Evolutionary conservation across 2,329 filamentous ascomycete genomes (phyloP).

Genomic region (Ploettnerulaceae sp.): DNA sequence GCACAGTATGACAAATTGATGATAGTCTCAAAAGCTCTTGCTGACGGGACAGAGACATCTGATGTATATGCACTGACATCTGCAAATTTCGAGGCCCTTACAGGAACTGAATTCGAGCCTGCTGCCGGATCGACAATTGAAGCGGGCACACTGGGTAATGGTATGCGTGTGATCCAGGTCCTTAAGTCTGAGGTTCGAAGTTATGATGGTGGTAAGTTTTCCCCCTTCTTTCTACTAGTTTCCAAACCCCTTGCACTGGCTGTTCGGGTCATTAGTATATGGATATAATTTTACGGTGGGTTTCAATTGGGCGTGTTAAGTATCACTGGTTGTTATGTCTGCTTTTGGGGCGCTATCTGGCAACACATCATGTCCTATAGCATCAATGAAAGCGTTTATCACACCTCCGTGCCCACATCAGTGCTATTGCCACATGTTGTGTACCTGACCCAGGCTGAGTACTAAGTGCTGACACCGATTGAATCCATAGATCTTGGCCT

Average conservation of each 20-base stretch:
- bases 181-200: slow-evolving; percentile 81
- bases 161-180: slow-evolving; percentile 80
- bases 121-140: slow-evolving; percentile 84
- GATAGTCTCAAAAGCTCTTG: slow-evolving; percentile 65
- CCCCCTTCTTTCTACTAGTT: slow-evolving; percentile 17
- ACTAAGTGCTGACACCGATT: slow-evolving; percentile 19
- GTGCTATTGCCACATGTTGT: slow-evolving; percentile 20
- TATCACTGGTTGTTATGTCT: slow-evolving; percentile 13
- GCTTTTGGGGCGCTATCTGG: slow-evolving; percentile 34
- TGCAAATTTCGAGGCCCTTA: slow-evolving; percentile 67
- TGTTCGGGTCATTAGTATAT: not conserved
- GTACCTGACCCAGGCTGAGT: slow-evolving; percentile 6
- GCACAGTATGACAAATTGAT: slow-evolving; percentile 72
- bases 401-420: slow-evolving; percentile 29
- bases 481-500: slow-evolving; percentile 66
- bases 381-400: slow-evolving; percentile 38
- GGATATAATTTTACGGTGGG: slow-evolving; percentile 2
- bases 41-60: slow-evolving; percentile 68
- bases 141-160: slow-evolving; percentile 75
- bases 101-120: slow-evolving; percentile 85
- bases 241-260: not conserved
- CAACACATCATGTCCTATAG: slow-evolving; percentile 36
- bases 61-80: slow-evolving; percentile 73
- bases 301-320: slow-evolving; percentile 1
- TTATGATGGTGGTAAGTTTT: slow-evolving; percentile 75